A percentile compares a stretch with the other conserved stretches of the same genome.
These are phyloP conservation scores for Saccharomycopsis crataegensis DNA, from an alignment of 1,139 yeast genomes.

Conservation along the genomic window DNA sequence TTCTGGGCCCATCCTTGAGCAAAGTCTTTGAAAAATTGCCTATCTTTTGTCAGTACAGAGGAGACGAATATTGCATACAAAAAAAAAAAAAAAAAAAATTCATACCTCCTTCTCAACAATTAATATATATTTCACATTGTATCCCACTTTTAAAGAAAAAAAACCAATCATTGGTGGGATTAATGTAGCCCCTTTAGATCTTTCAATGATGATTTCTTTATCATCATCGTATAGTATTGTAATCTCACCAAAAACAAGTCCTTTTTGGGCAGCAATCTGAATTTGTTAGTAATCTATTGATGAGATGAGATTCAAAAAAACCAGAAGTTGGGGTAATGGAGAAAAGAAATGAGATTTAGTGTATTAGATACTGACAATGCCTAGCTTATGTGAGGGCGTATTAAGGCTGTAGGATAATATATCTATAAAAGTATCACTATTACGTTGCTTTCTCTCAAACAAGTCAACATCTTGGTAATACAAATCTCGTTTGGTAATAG, in stretches of 20 bases:
- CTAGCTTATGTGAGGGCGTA: conserved; percentile 21
- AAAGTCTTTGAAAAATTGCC: conserved; percentile 19
- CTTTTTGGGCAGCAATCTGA: conserved; percentile 29
- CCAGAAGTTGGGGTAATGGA: no score
- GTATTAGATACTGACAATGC: conserved; percentile 20
- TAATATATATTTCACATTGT: conserved; percentile 14
- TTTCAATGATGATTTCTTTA: background rate
- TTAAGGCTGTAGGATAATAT: conserved; percentile 22
- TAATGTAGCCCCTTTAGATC: conserved; percentile 5
- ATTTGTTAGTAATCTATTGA: no score
- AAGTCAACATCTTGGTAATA: conserved; percentile 29
- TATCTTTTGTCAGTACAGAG: background rate
- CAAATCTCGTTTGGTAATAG: conserved; percentile 28
- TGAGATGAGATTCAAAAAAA: no score
- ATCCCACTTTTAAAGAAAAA: conserved; percentile 6
- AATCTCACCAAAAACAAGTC: conserved; percentile 24
- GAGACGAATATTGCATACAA: background rate
- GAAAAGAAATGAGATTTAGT: background rate
- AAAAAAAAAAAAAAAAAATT: background rate
- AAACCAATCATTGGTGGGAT: conserved; percentile 4
- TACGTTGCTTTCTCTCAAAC: conserved; percentile 23
- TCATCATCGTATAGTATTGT: conserved; percentile 1
- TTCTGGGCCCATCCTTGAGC: conserved; percentile 29
- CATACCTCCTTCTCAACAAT: conserved; percentile 18
- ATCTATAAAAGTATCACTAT: conserved; percentile 24